Percentiles rank a stretch among this genome's conserved stretches.
Conservation (phyloP, 2,329 filamentous ascomycete genomes). For the Triangularia verruculosa region DNA sequence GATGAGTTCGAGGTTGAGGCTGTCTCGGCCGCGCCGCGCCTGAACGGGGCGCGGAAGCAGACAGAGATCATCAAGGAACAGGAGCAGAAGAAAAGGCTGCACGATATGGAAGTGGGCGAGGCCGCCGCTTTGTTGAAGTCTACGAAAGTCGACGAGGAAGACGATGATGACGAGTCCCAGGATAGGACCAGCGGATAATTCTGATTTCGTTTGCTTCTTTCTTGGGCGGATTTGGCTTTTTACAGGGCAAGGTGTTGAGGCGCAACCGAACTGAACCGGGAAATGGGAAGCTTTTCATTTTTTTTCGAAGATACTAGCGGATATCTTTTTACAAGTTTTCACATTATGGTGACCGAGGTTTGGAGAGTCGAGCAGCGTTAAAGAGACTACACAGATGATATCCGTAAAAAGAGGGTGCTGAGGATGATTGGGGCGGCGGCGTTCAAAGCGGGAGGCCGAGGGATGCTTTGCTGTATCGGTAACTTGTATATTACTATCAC, state of each 20-base stretch:
- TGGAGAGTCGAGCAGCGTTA: neutral
- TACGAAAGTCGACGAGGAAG: constrained; percentile 27
- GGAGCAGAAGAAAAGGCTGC: constrained; percentile 52
- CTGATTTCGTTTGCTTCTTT: neutral
- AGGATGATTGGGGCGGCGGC: neutral
- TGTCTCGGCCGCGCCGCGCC: constrained; percentile 35
- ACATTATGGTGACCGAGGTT: neutral
- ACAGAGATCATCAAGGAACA: constrained; percentile 26
- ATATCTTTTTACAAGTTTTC: neutral
- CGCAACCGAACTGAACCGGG: neutral
- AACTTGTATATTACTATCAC: neutral
- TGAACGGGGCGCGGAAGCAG: constrained; percentile 42
- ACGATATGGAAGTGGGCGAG: constrained; percentile 59
- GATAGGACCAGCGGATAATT: constrained; percentile 11
- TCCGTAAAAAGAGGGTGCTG: neutral
- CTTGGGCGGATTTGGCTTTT: neutral
- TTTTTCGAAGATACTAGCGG: neutral
- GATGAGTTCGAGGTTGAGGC: constrained; percentile 44
- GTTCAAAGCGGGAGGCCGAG: neutral
- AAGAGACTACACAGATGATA: neutral
- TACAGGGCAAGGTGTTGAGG: neutral
- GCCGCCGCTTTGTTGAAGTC: constrained; percentile 47
- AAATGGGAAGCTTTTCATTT: neutral
- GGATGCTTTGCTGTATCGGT: neutral
- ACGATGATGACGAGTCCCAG: constrained; percentile 29